These are phyloP conservation scores for Ascochyta clinopodiicola DNA, from an alignment of 2,329 filamentous ascomycete species.

Conservation along the genomic window DNA sequence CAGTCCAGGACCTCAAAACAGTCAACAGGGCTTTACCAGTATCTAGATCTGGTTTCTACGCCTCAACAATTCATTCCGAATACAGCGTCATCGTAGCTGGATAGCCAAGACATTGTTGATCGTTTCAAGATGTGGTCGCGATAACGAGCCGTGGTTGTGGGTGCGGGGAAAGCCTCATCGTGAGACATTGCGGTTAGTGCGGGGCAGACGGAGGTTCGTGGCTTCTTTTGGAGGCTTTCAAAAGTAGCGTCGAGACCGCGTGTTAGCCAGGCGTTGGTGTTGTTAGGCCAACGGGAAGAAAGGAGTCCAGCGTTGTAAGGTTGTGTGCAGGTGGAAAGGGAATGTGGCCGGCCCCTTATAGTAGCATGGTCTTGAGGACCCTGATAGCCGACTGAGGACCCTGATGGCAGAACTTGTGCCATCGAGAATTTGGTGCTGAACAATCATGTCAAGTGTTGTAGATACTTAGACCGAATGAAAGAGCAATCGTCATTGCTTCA, in stretches of 20 bases:
- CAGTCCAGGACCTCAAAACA: neutral
- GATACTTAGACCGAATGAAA: neutral
- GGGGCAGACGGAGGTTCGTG: constrained; percentile 5
- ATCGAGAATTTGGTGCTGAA: neutral
- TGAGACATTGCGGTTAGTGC: constrained; percentile 11
- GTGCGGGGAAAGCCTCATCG: constrained; percentile 14
- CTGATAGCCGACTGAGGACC: constrained; percentile 15
- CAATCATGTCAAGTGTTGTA: neutral
- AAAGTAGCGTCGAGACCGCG: neutral
- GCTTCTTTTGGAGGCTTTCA: neutral
- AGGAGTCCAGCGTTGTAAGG: neutral
- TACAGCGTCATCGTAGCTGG: neutral
- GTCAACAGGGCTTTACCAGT: neutral
- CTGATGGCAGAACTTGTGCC: neutral
- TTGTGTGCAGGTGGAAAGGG: neutral
- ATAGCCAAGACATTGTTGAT: constrained; percentile 1
- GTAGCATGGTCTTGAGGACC: constrained; percentile 8
- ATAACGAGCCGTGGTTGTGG: constrained; percentile 3
- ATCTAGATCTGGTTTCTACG: neutral
- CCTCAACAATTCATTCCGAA: neutral
- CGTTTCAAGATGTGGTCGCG: constrained; percentile 3
- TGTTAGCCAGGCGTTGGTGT: neutral
- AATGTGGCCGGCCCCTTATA: constrained; percentile 8
- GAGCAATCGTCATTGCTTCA: neutral
- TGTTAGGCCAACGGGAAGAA: neutral